Percentiles rank a stretch among this genome's conserved stretches.
These are phyloP conservation scores for Ogataea glucozyma DNA, from an alignment of 805 yeast species.

Conservation along the genomic window DNA sequence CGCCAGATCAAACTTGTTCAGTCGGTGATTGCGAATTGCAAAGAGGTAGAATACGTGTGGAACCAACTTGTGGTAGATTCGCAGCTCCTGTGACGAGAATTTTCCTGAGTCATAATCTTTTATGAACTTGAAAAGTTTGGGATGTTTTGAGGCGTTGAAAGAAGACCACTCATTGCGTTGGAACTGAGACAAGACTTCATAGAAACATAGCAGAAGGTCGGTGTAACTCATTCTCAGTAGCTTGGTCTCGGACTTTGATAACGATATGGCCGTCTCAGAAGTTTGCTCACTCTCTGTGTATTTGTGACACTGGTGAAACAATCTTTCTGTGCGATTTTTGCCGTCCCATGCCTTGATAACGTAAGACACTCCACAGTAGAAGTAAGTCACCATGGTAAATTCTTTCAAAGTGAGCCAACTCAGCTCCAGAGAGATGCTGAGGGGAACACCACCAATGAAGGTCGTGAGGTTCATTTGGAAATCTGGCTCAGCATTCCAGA, in stretches of 20 bases:
- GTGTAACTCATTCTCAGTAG: conserved; percentile 35
- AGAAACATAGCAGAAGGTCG: conserved; percentile 35
- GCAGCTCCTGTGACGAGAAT: conserved; percentile 42
- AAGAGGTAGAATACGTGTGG: conserved; percentile 42
- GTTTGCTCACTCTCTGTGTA: conserved; percentile 35
- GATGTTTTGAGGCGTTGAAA: conserved; percentile 10
- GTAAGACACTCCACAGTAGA: conserved; percentile 43
- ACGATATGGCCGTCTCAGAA: conserved; percentile 14
- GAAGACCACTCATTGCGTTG: conserved; percentile 18
- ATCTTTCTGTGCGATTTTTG: conserved; percentile 36
- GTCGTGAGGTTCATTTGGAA: conserved; percentile 10
- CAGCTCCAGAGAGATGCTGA: conserved; percentile 30
- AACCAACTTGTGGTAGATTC: conserved; percentile 38
- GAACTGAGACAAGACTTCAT: conserved; percentile 41
- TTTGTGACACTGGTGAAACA: conserved; percentile 39
- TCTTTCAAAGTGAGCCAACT: conserved; percentile 47
- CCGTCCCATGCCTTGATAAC: conserved; percentile 39
- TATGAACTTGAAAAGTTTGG: conserved; percentile 34
- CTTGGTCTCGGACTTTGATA: conserved; percentile 28
- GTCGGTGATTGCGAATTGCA: conserved; percentile 41
- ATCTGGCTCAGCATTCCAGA: conserved; percentile 12
- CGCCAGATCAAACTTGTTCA: conserved; percentile 40
- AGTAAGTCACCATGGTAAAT: conserved; percentile 42
- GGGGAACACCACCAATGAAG: background rate
- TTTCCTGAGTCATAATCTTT: conserved; percentile 37